Evolutionary conservation across 192 early-diverging fungal genomes (phyloP).

Genomic region (Linnemannia schmuckeri): DNA sequence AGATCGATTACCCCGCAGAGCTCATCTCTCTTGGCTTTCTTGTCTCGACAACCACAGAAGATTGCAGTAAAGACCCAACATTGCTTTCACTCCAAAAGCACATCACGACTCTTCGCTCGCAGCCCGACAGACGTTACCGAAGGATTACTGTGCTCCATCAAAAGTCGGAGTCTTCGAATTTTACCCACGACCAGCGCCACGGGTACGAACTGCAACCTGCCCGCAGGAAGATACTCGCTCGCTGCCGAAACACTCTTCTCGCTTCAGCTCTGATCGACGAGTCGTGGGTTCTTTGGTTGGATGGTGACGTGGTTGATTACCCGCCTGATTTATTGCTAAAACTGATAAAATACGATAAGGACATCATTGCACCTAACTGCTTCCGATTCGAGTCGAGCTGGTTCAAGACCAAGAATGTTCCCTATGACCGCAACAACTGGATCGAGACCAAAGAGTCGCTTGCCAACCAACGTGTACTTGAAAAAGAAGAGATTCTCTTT

Average conservation of each 20-base stretch:
- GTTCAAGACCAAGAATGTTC: conserved; percentile 62
- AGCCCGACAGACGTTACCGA: conserved; percentile 48
- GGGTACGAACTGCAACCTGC: conserved; percentile 67
- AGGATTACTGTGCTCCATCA: conserved; percentile 70
- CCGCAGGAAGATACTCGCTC: conserved; percentile 72
- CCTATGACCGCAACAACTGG: conserved; percentile 81
- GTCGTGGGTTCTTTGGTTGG: conserved; percentile 82
- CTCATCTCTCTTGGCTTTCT: conserved; percentile 78
- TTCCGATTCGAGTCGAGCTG: conserved; percentile 58
- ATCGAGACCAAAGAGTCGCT: conserved; percentile 71
- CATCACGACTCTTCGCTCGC: conserved; percentile 7
- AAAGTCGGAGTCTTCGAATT: conserved; percentile 65
- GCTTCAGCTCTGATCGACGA: conserved; percentile 69
- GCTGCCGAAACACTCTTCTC: conserved; percentile 73
- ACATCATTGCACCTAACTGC: conserved; percentile 77
- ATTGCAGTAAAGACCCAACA: conserved; percentile 67
- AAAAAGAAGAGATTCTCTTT: conserved; percentile 57
- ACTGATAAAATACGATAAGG: conserved; percentile 74
- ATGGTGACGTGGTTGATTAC: conserved; percentile 78
- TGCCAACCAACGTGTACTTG: conserved; percentile 54
- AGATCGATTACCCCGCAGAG: conserved; percentile 70
- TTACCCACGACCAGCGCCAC: conserved; percentile 70
- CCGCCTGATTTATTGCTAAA: conserved; percentile 69
- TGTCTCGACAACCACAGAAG: conserved; percentile 60
- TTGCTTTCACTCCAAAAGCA: conserved; percentile 60